Percentiles rank a stretch among this genome's conserved stretches.
Evolutionary conservation across 345 rosid genomes (phyloP).

Genomic region (Cardamine occulta): DNA sequence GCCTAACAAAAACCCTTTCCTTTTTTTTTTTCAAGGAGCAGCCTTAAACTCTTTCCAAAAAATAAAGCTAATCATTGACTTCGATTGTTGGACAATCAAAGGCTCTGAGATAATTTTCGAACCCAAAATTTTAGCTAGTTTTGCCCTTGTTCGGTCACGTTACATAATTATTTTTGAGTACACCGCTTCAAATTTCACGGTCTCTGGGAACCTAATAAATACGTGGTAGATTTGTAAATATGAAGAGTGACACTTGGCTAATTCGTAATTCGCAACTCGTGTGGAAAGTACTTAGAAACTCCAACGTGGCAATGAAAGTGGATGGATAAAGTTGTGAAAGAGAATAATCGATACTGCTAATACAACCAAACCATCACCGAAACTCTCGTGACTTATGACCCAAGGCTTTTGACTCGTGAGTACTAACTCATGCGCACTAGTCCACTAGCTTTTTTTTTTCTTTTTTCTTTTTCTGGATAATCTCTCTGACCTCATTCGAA

Average conservation of each 20-base stretch:
- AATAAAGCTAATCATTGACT: too few relatives aligned
- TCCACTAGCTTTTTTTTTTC: neutral
- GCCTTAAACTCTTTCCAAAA: too few relatives aligned
- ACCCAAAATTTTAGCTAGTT: too few relatives aligned
- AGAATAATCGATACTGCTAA: neutral
- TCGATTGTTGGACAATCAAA: too few relatives aligned
- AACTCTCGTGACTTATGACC: neutral
- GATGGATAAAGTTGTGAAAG: neutral
- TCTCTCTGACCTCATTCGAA: neutral
- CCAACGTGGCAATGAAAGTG: constrained; percentile 15
- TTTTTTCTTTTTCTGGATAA: constrained; percentile 15
- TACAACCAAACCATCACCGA: constrained; percentile 17
- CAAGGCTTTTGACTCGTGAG: neutral
- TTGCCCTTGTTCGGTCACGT: too few relatives aligned
- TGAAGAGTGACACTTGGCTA: constrained; percentile 26
- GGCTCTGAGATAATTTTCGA: too few relatives aligned
- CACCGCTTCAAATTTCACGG: constrained; percentile 23
- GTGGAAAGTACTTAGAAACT: neutral
- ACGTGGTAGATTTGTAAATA: constrained; percentile 38
- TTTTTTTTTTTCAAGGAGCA: too few relatives aligned
- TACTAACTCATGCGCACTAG: neutral
- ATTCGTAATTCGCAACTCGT: constrained; percentile 7
- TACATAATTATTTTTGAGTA: too few relatives aligned
- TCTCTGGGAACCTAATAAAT: neutral
- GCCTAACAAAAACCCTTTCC: too few relatives aligned